Evolutionary conservation across 1,139 yeast species (phyloP), one percentile per base, ranked within the genome.

Genomic region (Suhomyces taliae): DNA sequence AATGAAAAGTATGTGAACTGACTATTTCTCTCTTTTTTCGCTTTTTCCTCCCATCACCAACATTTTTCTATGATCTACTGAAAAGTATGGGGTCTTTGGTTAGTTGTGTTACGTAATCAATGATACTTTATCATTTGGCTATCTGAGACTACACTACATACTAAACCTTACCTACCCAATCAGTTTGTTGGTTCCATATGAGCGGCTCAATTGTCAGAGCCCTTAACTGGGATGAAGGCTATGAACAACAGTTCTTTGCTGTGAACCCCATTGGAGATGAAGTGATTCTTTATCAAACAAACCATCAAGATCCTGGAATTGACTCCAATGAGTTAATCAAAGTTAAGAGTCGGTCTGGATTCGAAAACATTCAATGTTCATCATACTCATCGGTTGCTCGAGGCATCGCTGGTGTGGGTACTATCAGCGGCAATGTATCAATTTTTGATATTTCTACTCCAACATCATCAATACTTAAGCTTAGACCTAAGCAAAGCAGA

Each of bases 361-460:
- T 88, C 58, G 89, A 84, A 44, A 80, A 81, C 49, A 82, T 90
- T 43, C 88, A 85, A 52, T 85, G 93, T 60, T 70, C 85, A 45
- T 83, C 87, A 34, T 87, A 85, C 61, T 83, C 91, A 3, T 70
- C 78, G 1, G 58, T 65, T 2, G 72, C 72, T 31, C 70, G 73
- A 7, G 95, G 95, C 1, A 60, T 87, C 14, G 77, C 83, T 0
- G 89, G 85, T 9, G 86, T 84, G 11, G 96, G 96, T 1, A 86
- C 87, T 41, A 74, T 83, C 47, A 83, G 81, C 58, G 97, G 97
- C 1, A 70, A 72, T 14, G 79, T 88, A 3, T 74, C 82, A 39
- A 62, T 89, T 0, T 83, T 87, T 52, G 87, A 89, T 60, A 76
- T 88, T 34, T 66, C 74, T 27, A 60, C 66, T 3, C 55, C 65